Evolutionary conservation across 768 basidiomycete genomes (phyloP).

Genomic region (Chalciporus chontae): DNA sequence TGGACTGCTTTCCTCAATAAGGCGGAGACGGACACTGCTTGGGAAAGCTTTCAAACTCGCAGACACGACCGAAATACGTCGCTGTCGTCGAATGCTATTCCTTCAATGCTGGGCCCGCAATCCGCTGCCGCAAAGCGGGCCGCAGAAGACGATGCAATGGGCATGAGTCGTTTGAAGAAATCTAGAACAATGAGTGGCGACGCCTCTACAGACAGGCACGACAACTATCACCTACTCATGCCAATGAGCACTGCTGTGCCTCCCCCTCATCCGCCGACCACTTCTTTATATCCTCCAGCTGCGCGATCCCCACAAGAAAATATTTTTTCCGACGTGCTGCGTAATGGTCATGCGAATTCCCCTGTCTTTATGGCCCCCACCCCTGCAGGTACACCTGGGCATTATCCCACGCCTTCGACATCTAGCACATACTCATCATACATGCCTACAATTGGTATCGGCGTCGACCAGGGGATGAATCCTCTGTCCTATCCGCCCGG

Average conservation of each 20-base stretch:
- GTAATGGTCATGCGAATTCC: conserved; percentile 45
- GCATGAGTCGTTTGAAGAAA: conserved; percentile 46
- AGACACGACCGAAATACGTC: conserved; percentile 40
- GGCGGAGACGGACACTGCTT: conserved; percentile 90
- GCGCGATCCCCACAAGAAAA: conserved; percentile 45
- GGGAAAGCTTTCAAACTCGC: conserved; percentile 80
- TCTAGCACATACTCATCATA: conserved; percentile 40
- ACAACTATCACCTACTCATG: conserved; percentile 54
- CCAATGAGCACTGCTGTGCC: conserved; percentile 45
- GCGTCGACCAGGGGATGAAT: conserved; percentile 51
- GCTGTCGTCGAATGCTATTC: conserved; percentile 27
- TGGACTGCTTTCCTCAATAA: conserved; percentile 81
- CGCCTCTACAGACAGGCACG: conserved; percentile 38
- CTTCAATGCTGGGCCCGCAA: conserved; percentile 30
- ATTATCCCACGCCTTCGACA: conserved; percentile 41
- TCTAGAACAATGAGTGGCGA: conserved; percentile 40
- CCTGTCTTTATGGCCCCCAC: conserved; percentile 60
- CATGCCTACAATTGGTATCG: conserved; percentile 55
- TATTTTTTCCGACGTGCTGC: conserved; percentile 62
- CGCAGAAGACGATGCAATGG: conserved; percentile 29
- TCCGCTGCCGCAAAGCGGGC: conserved; percentile 19
- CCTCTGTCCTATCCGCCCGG: conserved; percentile 47
- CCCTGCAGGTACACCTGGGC: conserved; percentile 36
- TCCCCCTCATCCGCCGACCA: conserved; percentile 27
- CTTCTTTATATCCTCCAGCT: conserved; percentile 43